Percentiles rank a stretch among this genome's conserved stretches.
Evolutionary conservation across 768 basidiomycete species (phyloP).

Genomic region (Tylopilus plumbeoviolaceoides): DNA sequence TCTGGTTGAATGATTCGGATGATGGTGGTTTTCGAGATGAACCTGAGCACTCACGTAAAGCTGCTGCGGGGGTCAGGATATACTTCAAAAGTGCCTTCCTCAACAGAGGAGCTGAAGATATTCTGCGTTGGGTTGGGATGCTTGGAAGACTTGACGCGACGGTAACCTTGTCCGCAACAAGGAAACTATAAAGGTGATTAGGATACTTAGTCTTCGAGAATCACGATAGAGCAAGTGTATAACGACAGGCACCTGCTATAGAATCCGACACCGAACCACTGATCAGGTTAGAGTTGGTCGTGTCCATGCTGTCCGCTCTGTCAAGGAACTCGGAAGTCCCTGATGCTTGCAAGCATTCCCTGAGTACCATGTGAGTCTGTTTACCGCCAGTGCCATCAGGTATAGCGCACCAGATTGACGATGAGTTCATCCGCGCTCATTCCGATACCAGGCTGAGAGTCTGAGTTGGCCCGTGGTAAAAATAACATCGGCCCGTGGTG

Average conservation of each 20-base stretch:
- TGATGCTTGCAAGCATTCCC: conserved; percentile 94
- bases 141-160: conserved; percentile 75
- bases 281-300: conserved; percentile 72
- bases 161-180: conserved; percentile 86
- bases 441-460: too few species aligned
- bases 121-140: conserved; percentile 77
- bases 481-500: too few species aligned
- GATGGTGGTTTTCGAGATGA: neutral
- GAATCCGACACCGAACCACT: conserved; percentile 90
- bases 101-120: conserved; percentile 80
- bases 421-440: conserved; percentile 92
- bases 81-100: conserved; percentile 84
- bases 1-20: conserved; percentile 42
- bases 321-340: conserved; percentile 94
- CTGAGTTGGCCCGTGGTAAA: too few species aligned
- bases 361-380: conserved; percentile 22
- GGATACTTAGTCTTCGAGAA: neutral
- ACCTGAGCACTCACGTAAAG: conserved; percentile 51
- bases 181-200: conserved; percentile 57
- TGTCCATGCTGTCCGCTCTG: conserved; percentile 59
- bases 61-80: conserved; percentile 88
- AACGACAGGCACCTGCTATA: conserved; percentile 55
- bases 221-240: neutral
- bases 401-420: conserved; percentile 54
- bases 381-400: neutral